These are phyloP conservation scores for Aspergillus sp. DNA, from an alignment of 2,329 filamentous ascomycete species.

Conservation along the genomic window DNA sequence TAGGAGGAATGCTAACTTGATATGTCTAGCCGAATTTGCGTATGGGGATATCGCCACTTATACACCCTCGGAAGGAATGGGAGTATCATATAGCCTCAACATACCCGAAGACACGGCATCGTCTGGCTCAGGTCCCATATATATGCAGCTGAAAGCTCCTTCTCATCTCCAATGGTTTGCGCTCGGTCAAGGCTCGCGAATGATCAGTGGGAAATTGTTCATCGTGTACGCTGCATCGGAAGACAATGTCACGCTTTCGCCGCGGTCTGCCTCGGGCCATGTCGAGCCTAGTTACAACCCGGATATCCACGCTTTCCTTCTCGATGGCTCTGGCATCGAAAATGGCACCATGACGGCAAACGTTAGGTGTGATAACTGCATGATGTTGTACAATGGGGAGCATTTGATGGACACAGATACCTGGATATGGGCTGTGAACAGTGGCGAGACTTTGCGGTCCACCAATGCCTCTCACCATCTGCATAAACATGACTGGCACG, in stretches of 20 bases:
- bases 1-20: neutral
- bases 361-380: constrained; percentile 47
- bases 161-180: constrained; percentile 46
- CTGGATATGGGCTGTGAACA: constrained; percentile 44
- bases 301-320: constrained; percentile 37
- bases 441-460: constrained; percentile 40
- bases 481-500: constrained; percentile 35
- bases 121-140: constrained; percentile 46
- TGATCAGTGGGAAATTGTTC: constrained; percentile 51
- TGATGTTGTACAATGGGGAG: constrained; percentile 43
- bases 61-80: constrained; percentile 11
- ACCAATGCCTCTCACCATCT: constrained; percentile 38
- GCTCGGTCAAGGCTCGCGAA: constrained; percentile 46
- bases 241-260: constrained; percentile 51
- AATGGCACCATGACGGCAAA: constrained; percentile 48
- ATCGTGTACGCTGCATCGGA: constrained; percentile 46
- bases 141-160: constrained; percentile 48
- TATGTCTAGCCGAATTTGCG: constrained; percentile 8
- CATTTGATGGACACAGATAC: constrained; percentile 32
- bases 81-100: constrained; percentile 41
- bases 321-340: constrained; percentile 46
- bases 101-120: constrained; percentile 45
- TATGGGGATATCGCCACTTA: constrained; percentile 13
- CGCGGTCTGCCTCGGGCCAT: constrained; percentile 39
- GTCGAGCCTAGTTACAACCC: constrained; percentile 34